Conservation (phyloP, 352 stramenopile species). For the Pythium coloratum region DNA sequence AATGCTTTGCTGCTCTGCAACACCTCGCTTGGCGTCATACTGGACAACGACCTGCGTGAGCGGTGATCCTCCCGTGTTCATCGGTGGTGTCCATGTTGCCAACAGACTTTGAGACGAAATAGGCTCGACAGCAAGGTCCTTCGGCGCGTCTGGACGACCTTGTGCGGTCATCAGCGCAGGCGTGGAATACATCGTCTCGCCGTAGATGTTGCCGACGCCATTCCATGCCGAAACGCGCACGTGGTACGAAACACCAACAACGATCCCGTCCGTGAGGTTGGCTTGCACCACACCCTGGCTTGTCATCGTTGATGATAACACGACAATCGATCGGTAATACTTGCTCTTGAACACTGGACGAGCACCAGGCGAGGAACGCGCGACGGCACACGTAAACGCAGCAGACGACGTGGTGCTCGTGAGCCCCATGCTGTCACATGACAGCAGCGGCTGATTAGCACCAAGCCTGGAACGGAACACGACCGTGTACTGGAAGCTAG, state of each 20-base stretch:
- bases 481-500: conserved; percentile 61
- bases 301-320: conserved; percentile 42
- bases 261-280: conserved; percentile 28
- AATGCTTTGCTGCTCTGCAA: conserved; percentile 65
- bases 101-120: conserved; percentile 37
- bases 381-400: conserved; percentile 35
- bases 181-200: conserved; percentile 73
- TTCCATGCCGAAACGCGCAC: conserved; percentile 93
- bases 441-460: conserved; percentile 50
- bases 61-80: conserved; percentile 48
- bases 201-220: conserved; percentile 86
- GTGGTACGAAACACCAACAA: conserved; percentile 63
- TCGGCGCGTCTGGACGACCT: conserved; percentile 36
- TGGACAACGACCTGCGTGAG: conserved; percentile 59
- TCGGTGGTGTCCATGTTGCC: conserved; percentile 52
- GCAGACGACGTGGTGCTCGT: conserved; percentile 43
- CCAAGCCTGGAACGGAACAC: conserved; percentile 66
- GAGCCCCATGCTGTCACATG: conserved; percentile 44
- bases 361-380: conserved; percentile 35
- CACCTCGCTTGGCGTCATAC: conserved; percentile 53
- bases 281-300: conserved; percentile 30
- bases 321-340: conserved; percentile 56
- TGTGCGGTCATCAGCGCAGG: conserved; percentile 61
- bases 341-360: conserved; percentile 81
- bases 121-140: conserved; percentile 47